phyloP scores from a whole-genome alignment of 2,329 filamentous ascomycete genomes.

The Penicillium sp. region DNA sequence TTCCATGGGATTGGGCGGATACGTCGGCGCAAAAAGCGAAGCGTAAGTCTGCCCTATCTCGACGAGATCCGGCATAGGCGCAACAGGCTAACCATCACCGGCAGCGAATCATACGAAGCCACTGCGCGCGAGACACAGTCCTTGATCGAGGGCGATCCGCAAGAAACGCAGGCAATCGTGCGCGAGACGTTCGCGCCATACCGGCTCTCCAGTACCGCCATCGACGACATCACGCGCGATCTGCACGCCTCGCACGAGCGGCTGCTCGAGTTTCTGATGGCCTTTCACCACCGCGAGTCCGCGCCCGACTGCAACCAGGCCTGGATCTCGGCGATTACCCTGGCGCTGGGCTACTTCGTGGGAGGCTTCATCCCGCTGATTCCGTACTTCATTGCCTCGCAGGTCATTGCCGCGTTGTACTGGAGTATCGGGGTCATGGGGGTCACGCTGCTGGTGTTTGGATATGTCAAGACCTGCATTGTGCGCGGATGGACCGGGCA shows the following conservation, averaged over 20 bases:
- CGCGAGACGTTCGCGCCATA: slow-evolving; percentile 43
- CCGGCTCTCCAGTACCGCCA: slow-evolving; percentile 37
- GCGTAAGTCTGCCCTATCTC: slow-evolving; percentile 37
- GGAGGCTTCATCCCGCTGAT: slow-evolving; percentile 69
- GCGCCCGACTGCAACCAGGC: slow-evolving; percentile 47
- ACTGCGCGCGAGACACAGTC: slow-evolving; percentile 46
- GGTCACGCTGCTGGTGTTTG: slow-evolving; percentile 42
- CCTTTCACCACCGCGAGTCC: slow-evolving; percentile 48
- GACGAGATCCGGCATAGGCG: no score
- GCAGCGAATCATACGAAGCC: slow-evolving; percentile 46
- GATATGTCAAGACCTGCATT: slow-evolving; percentile 46
- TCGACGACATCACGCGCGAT: slow-evolving; percentile 37
- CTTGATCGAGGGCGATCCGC: slow-evolving; percentile 39
- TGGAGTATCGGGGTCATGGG: slow-evolving; percentile 45
- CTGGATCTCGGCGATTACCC: slow-evolving; percentile 59
- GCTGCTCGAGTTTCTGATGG: slow-evolving; percentile 48
- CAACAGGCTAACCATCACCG: not conserved
- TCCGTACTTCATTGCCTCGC: slow-evolving; percentile 62
- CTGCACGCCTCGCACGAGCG: slow-evolving; percentile 39
- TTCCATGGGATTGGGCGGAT: slow-evolving; percentile 75
- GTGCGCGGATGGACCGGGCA: slow-evolving; percentile 45
- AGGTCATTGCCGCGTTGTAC: slow-evolving; percentile 51
- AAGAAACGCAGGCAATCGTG: slow-evolving; percentile 41
- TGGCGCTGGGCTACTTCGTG: slow-evolving; percentile 66
- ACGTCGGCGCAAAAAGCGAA: slow-evolving; percentile 58